Conservation (phyloP, 2,329 filamentous ascomycete genomes). For the Huntiella moniliformis region DNA sequence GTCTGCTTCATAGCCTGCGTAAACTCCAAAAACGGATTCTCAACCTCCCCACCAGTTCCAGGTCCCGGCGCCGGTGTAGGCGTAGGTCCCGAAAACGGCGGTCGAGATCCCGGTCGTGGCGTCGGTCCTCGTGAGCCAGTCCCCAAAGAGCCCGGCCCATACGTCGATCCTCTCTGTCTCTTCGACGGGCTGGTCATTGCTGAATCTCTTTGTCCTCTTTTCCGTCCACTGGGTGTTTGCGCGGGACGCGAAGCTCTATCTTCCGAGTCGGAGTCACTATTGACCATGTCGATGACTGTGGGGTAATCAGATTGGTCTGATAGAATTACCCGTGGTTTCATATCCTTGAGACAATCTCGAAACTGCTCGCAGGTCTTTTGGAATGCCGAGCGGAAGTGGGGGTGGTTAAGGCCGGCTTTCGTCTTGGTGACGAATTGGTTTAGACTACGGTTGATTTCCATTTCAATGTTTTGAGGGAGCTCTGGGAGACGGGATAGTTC, state of each 20-base stretch:
- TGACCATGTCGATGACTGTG: constrained; percentile 21
- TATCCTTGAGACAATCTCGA: constrained; percentile 24
- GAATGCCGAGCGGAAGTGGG: constrained; percentile 26
- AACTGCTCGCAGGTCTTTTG: constrained; percentile 33
- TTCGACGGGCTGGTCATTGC: constrained; percentile 20
- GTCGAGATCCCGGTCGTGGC: neutral
- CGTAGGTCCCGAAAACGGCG: neutral
- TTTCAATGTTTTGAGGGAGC: constrained; percentile 47
- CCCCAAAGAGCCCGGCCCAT: constrained; percentile 2
- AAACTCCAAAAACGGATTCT: constrained; percentile 22
- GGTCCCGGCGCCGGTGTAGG: neutral
- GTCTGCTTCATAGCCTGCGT: constrained; percentile 19
- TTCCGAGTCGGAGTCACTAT: constrained; percentile 22
- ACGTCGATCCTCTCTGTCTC: constrained; percentile 15
- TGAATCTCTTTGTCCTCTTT: constrained; percentile 13
- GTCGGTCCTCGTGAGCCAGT: neutral
- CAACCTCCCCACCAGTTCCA: neutral
- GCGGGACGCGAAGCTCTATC: constrained; percentile 13
- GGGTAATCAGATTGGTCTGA: constrained; percentile 20
- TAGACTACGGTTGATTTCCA: constrained; percentile 43
- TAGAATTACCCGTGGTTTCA: constrained; percentile 30
- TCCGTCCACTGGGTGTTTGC: constrained; percentile 3
- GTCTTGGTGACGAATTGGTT: constrained; percentile 36
- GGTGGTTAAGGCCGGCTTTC: constrained; percentile 31
- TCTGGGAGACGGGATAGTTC: constrained; percentile 45